Percentiles rank a stretch among this genome's conserved stretches.
These are phyloP conservation scores for Talaromyces trachyspermus DNA, from an alignment of 495 filamentous ascomycete genomes.

Conservation along the genomic window DNA sequence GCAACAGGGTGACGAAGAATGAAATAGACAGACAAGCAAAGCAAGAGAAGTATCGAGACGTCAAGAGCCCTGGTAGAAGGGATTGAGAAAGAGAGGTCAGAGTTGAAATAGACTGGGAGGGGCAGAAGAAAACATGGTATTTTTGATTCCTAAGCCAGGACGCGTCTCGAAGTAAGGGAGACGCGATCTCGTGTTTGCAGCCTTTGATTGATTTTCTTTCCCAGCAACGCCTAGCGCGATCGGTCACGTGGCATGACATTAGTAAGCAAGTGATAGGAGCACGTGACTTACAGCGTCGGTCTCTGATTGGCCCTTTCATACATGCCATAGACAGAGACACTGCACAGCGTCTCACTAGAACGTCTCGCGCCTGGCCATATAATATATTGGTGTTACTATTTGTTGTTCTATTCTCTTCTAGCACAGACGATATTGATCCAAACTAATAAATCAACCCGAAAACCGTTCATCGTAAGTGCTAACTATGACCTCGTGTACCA, in stretches of 20 bases:
- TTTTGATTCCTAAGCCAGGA: constrained; percentile 29
- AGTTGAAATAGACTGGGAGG: constrained; percentile 17
- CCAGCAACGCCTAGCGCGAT: constrained; percentile 3
- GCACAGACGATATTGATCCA: not conserved
- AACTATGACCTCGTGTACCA: constrained; percentile 62
- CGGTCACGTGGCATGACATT: not conserved
- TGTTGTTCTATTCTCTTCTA: too few species aligned
- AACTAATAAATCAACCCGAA: not conserved
- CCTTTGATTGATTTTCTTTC: constrained; percentile 23
- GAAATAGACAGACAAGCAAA: constrained; percentile 8
- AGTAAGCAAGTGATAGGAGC: too few species aligned
- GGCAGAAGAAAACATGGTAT: constrained; percentile 28
- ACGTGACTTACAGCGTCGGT: too few species aligned
- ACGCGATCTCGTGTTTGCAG: constrained; percentile 36
- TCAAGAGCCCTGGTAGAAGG: constrained; percentile 5
- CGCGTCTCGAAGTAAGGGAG: constrained; percentile 26
- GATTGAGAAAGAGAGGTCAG: constrained; percentile 17
- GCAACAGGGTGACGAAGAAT: not conserved
- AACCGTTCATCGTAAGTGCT: constrained; percentile 34
- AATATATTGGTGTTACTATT: too few species aligned
- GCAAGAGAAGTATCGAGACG: constrained; percentile 15
- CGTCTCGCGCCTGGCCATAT: too few species aligned
- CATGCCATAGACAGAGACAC: too few species aligned
- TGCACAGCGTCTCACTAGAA: too few species aligned
- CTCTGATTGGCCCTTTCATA: too few species aligned